Evolutionary conservation across 75 land plant genomes (phyloP).

Genomic region (Adiantum capillusveneris): DNA sequence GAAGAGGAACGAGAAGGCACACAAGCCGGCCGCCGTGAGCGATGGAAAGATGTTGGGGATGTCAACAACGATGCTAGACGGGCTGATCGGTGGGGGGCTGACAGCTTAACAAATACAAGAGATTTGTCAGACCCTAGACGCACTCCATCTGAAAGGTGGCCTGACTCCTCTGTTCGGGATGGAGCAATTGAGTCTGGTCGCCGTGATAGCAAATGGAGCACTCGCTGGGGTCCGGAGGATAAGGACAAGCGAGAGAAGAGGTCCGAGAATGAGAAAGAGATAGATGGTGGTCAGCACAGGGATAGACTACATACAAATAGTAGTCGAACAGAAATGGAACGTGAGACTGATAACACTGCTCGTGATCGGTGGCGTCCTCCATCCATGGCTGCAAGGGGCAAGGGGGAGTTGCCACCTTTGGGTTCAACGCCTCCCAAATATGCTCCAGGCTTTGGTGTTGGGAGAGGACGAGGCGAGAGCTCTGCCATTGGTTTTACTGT

Average conservation of each 20-base stretch:
- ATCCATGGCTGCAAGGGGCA: slow-evolving; percentile 50
- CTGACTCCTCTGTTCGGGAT: slow-evolving; percentile 54
- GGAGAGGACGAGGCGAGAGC: slow-evolving; percentile 59
- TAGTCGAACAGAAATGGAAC: slow-evolving; percentile 56
- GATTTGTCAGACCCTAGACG: slow-evolving; percentile 54
- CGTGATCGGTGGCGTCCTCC: slow-evolving; percentile 65
- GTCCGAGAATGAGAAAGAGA: slow-evolving; percentile 50
- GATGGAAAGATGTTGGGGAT: slow-evolving; percentile 84
- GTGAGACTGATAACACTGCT: slow-evolving; percentile 29
- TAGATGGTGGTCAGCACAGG: slow-evolving; percentile 30
- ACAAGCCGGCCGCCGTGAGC: slow-evolving; percentile 48
- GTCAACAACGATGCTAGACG: slow-evolving; percentile 40
- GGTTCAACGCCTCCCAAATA: slow-evolving; percentile 50
- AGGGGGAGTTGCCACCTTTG: slow-evolving; percentile 53
- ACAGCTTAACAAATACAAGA: slow-evolving; percentile 23
- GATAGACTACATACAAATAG: slow-evolving; percentile 31
- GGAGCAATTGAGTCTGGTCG: slow-evolving; percentile 45
- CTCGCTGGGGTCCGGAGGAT: slow-evolving; percentile 93
- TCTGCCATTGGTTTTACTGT: slow-evolving; percentile 30
- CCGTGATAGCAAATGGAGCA: slow-evolving; percentile 94
- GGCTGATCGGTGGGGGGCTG: slow-evolving; percentile 56
- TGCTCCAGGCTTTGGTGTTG: slow-evolving; percentile 43
- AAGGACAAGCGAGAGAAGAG: slow-evolving; percentile 64
- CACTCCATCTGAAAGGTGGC: slow-evolving; percentile 57
- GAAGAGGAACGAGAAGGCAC: slow-evolving; percentile 90